Conservation (phyloP, 179 eudicot genomes). For the Beta macrorhiza region DNA sequence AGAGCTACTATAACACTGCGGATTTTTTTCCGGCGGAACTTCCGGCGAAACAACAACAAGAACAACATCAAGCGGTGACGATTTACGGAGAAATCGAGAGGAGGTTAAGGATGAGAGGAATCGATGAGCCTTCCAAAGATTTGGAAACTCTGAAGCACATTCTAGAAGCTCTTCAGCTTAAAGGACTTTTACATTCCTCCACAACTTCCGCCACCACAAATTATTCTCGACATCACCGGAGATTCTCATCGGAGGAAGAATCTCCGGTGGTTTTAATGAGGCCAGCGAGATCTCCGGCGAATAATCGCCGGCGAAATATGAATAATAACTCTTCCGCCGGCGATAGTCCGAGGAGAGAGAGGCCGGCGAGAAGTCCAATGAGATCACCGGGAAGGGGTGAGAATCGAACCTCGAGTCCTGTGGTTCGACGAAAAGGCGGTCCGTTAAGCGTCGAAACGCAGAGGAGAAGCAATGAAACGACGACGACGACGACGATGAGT, state of each 20-base stretch:
- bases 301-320: constrained; percentile 29
- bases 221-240: constrained; percentile 31
- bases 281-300: constrained; percentile 37
- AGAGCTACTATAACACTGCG: constrained; percentile 57
- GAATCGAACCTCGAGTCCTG: constrained; percentile 41
- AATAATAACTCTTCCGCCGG: constrained; percentile 22
- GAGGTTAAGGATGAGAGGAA: constrained; percentile 74
- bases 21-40: constrained; percentile 60
- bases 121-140: constrained; percentile 76
- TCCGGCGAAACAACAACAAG: constrained; percentile 40
- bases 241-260: constrained; percentile 37
- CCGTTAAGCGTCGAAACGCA: constrained; percentile 50
- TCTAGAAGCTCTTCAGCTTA: constrained; percentile 84
- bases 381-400: constrained; percentile 51
- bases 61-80: constrained; percentile 48
- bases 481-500: constrained; percentile 20
- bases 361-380: constrained; percentile 32
- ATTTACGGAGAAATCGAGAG: constrained; percentile 65
- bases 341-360: constrained; percentile 44
- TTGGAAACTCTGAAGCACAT: constrained; percentile 76
- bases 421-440: constrained; percentile 44
- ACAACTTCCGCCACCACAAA: neutral
- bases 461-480: constrained; percentile 38
- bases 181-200: constrained; percentile 71
- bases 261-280: constrained; percentile 64